Conservation (phyloP, 495 filamentous ascomycete species). For the Aspergillus leporis region DNA sequence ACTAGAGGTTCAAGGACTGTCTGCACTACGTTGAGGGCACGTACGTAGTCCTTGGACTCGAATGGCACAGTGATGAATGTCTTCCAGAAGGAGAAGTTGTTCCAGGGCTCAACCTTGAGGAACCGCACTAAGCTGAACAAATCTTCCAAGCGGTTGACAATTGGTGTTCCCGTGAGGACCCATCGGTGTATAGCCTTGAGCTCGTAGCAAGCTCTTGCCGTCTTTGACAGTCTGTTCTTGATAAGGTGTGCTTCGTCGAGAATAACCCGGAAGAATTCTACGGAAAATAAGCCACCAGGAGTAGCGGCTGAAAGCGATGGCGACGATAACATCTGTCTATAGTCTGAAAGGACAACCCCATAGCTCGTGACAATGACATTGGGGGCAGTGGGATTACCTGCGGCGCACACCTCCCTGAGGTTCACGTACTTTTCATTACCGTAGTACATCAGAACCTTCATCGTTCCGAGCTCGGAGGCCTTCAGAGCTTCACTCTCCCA, state of each 20-base stretch:
- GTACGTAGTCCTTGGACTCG: conserved; percentile 88
- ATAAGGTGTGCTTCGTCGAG: conserved; percentile 94
- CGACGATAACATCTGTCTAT: conserved; percentile 58
- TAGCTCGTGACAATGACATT: conserved; percentile 96
- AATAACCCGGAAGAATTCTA: conserved; percentile 92
- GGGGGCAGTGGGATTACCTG: conserved; percentile 74
- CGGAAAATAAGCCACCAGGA: conserved; percentile 78
- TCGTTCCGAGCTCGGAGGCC: conserved; percentile 74
- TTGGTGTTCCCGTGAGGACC: conserved; percentile 93
- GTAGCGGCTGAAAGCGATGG: conserved; percentile 52
- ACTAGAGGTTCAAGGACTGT: conserved; percentile 94
- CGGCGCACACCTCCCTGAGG: conserved; percentile 73
- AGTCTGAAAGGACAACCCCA: conserved; percentile 88
- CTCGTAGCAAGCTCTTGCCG: conserved; percentile 90
- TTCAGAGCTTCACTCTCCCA: conserved; percentile 95
- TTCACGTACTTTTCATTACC: conserved; percentile 78
- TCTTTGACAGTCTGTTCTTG: conserved; percentile 88
- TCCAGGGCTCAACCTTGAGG: conserved; percentile 92
- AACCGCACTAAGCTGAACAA: conserved; percentile 94
- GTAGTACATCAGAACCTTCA: conserved; percentile 89
- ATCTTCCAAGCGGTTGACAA: conserved; percentile 95
- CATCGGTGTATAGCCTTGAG: conserved; percentile 83
- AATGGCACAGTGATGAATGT: conserved; percentile 98
- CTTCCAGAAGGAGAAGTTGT: conserved; percentile 97
- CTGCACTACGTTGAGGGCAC: conserved; percentile 94